Conservation (phyloP, 2,329 filamentous ascomycete genomes). For the Grosmannia serpens region DNA sequence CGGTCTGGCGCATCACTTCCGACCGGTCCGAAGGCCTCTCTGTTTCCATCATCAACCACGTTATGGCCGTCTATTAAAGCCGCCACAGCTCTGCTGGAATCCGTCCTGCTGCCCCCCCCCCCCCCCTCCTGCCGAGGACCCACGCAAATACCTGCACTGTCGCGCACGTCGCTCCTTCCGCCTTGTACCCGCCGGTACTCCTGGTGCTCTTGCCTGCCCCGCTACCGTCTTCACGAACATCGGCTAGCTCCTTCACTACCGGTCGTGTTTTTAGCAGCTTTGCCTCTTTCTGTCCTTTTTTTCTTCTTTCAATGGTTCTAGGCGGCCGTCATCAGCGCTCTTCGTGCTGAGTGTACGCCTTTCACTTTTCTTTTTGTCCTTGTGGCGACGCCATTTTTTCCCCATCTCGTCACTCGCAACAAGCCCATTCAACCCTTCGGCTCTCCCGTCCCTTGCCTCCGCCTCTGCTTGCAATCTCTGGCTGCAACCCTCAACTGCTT, state of each 20-base stretch:
- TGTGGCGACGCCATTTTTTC: background rate
- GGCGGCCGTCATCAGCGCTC: background rate
- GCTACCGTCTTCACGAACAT: background rate
- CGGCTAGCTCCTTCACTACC: background rate
- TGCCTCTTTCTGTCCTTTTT: background rate
- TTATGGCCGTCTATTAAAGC: background rate
- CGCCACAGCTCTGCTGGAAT: background rate
- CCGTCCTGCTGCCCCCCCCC: background rate
- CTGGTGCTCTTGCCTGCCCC: background rate
- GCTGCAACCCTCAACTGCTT: background rate
- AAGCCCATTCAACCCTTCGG: background rate
- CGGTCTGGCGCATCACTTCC: background rate
- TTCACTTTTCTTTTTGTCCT: background rate
- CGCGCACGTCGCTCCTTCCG: background rate
- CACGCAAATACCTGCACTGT: background rate
- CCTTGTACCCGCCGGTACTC: background rate
- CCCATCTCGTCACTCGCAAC: background rate
- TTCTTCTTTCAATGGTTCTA: background rate
- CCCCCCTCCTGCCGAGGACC: background rate
- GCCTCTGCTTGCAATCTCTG: background rate
- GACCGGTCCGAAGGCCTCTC: background rate
- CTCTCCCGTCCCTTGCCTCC: background rate
- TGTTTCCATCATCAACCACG: background rate
- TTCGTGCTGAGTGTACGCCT: slow-evolving; percentile 1
- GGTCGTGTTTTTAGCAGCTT: background rate